Conservation (phyloP, 768 basidiomycete species). For the Tulasnella calospora region DNA sequence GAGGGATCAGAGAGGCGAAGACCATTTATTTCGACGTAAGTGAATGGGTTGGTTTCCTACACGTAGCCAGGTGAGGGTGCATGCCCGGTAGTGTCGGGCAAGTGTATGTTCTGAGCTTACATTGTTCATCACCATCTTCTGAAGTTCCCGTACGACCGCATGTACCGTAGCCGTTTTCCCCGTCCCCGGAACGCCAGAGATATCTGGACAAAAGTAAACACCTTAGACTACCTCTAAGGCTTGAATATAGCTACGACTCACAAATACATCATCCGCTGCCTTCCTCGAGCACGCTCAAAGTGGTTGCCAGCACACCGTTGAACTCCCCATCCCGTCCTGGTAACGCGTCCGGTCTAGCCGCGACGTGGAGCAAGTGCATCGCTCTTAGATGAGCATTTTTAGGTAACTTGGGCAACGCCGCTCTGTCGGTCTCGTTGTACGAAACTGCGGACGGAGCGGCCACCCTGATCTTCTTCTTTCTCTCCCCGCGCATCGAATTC, state of each 20-base stretch:
- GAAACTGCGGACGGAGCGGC: constrained; percentile 31
- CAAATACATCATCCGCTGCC: no score
- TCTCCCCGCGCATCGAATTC: no score
- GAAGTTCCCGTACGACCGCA: no score
- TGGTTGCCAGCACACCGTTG: constrained; percentile 61
- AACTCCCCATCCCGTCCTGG: constrained; percentile 89
- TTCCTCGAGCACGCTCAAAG: constrained; percentile 81
- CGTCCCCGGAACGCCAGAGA: constrained; percentile 95
- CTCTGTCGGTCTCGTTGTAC: constrained; percentile 33
- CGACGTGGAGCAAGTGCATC: constrained; percentile 89
- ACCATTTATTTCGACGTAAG: no score
- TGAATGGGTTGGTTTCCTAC: no score
- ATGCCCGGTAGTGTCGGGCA: background rate
- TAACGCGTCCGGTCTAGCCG: constrained; percentile 80
- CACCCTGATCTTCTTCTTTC: no score
- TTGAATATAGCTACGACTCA: no score
- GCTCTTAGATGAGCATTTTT: constrained; percentile 79
- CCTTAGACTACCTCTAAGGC: background rate
- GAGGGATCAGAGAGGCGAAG: no score
- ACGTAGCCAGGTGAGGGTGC: background rate
- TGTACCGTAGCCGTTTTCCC: constrained; percentile 99
- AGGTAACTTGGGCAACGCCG: constrained; percentile 49
- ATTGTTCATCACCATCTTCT: no score
- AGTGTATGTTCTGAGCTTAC: no score
- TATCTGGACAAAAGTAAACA: constrained; percentile 51